Conservation (phyloP, 2,329 filamentous ascomycete genomes). For the Blastomyces emzantsi region DNA sequence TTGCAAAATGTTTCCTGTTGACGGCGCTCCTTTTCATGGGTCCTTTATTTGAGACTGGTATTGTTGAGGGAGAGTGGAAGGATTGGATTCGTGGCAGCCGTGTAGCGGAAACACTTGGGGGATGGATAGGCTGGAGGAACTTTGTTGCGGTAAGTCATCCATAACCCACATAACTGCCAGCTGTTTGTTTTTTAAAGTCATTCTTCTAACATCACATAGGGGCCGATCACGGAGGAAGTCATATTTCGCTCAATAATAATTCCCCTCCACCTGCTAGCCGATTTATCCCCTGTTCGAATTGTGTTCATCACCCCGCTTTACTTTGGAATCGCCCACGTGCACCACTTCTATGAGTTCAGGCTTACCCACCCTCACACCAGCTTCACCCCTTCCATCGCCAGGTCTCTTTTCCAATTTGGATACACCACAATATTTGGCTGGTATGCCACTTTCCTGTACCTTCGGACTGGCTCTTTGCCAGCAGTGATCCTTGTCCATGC, state of each 20-base stretch:
- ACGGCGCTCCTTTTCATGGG: constrained; percentile 73
- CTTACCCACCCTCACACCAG: constrained; percentile 67
- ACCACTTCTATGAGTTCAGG: constrained; percentile 93
- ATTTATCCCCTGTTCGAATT: constrained; percentile 47
- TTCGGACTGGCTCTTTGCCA: constrained; percentile 73
- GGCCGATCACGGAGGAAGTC: constrained; percentile 83
- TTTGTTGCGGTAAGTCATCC: constrained; percentile 61
- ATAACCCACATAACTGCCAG: constrained; percentile 14
- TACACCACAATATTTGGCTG: constrained; percentile 93
- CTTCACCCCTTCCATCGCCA: constrained; percentile 52
- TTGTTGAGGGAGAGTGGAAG: constrained; percentile 63
- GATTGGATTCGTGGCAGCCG: constrained; percentile 52
- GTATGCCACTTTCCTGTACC: constrained; percentile 80
- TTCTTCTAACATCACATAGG: constrained; percentile 39
- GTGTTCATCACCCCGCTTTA: constrained; percentile 78
- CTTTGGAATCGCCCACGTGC: constrained; percentile 86
- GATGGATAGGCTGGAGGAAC: constrained; percentile 81
- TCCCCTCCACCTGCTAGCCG: constrained; percentile 68
- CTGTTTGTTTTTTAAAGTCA: constrained; percentile 3
- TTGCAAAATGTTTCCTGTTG: constrained; percentile 55
- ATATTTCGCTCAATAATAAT: constrained; percentile 85
- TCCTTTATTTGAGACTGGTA: constrained; percentile 68
- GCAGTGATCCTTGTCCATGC: constrained; percentile 68
- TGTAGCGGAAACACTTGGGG: constrained; percentile 52
- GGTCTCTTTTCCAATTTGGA: constrained; percentile 71